Evolutionary conservation across 805 yeast genomes (phyloP), one percentile per base, ranked within the genome.

Genomic region (Ascoidea asiatica): DNA sequence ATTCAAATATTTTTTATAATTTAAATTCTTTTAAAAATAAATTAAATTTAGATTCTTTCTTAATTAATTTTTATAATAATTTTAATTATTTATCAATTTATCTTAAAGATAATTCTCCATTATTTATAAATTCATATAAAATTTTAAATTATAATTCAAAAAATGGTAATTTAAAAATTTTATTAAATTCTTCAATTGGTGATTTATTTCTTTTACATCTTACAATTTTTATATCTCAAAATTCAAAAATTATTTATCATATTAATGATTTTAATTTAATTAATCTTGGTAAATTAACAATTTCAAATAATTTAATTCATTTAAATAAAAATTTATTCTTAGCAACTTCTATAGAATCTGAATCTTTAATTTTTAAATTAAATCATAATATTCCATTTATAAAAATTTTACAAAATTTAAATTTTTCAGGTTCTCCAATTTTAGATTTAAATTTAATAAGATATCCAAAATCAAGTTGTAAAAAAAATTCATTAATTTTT

Each of bases 381-480:
- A 15, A 5, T 21, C 23, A 17, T 4, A 23, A 15, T 19, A n/a
- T 17, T 5, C 41, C 43, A 3, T 21, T n/a, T 39, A 22, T 46
- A 15, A 23, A 38, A 13, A 15, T 38, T 4, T 38, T 41, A 5
- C 48, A 43, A 20, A 29, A 21, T 19, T 38, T 46, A 20, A 19
- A 40, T 17, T 46, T 43, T 21, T 41, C 39, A 17, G 21, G 36
- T 21, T 44, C 46, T n/a, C 43, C 46, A 7, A 43, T 40, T 3
- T 21, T 43, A 18, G 44, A 46, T 40, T 4, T 42, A n/a, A 19
- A 39, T 23, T 29, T 19, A 18, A 13, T 5, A 2, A 29, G 21
- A 21, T 21, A 38, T n/a, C 13, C 39, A n/a, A 23, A 19, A 15
- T 17, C 11, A 6, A 18, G 8, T 13, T n/a, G 4, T 15, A 29